Evolutionary conservation across 345 rosid species (phyloP), one percentile per base, ranked within the genome.

Genomic region (thale cress (Arabidopsis thaliana)): DNA sequence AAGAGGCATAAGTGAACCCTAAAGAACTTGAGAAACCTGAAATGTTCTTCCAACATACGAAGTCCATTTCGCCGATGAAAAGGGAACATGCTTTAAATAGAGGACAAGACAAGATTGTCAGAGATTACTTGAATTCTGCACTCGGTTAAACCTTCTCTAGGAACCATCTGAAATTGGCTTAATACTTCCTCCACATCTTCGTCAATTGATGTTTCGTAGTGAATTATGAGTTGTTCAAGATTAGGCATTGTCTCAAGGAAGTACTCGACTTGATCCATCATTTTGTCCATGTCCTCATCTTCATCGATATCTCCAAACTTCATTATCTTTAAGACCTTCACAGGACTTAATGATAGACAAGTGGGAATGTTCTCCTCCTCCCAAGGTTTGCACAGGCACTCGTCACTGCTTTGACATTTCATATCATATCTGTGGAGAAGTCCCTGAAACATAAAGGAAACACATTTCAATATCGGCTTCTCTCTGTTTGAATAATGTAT

Each of bases 181-280:
- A 56, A 48, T 28, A 74, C n/a, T 2, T 66, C 65, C 59, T 5
- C 36, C 36, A 74, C 67, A 30, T 46, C 24, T 25, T 56, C 59
- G 24, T 74, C 67, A 16, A 16, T 24, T 37, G 67, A 16, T 6
- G 6, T 12, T 0, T 66, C 11, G 23, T 16, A 66, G 60, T n/a
- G 49, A 0, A 74, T 3, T 12, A 66, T 2, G 20, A 74, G n/a
- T 30, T 66, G 42, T 38, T 58, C 67, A 13, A 74, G 73, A 3
- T 14, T 13, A 5, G 60, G 67, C 67, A 74, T 58, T 12, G 42
- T 74, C 52, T 74, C 44, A 24, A 74, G 13, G n/a, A 74, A 74
- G 23, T 66, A 48, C 73, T 58, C 32, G 8, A 66, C 36, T 49
- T 56, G 67, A 25, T 66, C 45, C 32, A 7, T 53, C 20, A 28